Evolutionary conservation across 192 early-diverging fungal species (phyloP).

Genomic region (Linnemannia exigua): DNA sequence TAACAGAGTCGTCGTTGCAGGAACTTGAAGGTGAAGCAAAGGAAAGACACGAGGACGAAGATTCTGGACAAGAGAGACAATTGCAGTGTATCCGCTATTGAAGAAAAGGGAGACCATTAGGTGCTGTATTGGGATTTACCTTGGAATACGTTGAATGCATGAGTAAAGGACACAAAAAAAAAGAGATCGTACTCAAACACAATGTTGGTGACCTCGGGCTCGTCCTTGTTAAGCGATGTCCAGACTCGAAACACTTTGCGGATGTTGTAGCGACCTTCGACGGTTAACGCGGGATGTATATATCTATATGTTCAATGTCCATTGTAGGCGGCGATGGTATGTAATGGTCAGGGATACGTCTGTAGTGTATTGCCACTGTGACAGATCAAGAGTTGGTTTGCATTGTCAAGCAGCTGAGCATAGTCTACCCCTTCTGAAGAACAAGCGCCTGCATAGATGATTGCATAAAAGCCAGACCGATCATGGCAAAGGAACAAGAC

Average conservation of each 20-base stretch:
- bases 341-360: not conserved
- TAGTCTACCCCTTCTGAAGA: not conserved
- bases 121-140: no score
- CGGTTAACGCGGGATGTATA: slow-evolving; percentile 63
- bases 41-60: slow-evolving; percentile 67
- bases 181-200: slow-evolving; percentile 55
- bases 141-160: no score
- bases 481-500: not conserved
- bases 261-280: slow-evolving; percentile 64
- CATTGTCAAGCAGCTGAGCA: slow-evolving; percentile 1
- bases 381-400: not conserved
- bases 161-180: no score
- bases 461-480: not conserved
- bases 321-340: not conserved
- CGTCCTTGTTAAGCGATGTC: slow-evolving; percentile 52
- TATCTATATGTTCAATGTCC: slow-evolving; percentile 35
- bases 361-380: not conserved
- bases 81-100: slow-evolving; percentile 61
- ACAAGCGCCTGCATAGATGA: not conserved
- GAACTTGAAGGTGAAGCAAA: slow-evolving; percentile 61
- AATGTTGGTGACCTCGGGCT: slow-evolving; percentile 49
- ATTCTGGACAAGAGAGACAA: slow-evolving; percentile 66
- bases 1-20: slow-evolving; percentile 64
- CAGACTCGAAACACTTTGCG: slow-evolving; percentile 61
- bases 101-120: slow-evolving; percentile 32